Conservation (phyloP, 352 stramenopile species). For the Thalassiosira exigua region DNA sequence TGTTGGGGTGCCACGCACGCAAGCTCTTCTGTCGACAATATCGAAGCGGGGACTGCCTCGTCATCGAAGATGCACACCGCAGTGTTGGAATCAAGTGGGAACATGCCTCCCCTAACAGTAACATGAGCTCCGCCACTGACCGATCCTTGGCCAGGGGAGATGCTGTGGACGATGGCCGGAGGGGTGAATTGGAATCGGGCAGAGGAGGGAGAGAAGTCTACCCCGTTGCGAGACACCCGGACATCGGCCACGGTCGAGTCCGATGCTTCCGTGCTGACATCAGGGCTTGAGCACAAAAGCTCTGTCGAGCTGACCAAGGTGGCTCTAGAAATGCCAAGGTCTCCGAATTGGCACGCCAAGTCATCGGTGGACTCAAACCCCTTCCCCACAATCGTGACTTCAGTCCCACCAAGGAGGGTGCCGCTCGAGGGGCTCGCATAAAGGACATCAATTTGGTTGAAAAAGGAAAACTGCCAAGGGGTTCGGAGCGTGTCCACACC, state of each 20-base stretch:
- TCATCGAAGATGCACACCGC: conserved; percentile 64
- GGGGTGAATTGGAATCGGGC: conserved; percentile 45
- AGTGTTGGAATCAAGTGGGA: conserved; percentile 32
- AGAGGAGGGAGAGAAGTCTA: conserved; percentile 58
- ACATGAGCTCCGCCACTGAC: conserved; percentile 62
- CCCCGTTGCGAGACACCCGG: conserved; percentile 64
- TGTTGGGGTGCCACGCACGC: conserved; percentile 57
- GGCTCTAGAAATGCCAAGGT: conserved; percentile 39
- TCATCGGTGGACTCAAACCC: conserved; percentile 86
- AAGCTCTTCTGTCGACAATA: conserved; percentile 54
- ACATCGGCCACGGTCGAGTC: conserved; percentile 43
- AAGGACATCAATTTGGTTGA: conserved; percentile 55
- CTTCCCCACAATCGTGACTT: conserved; percentile 85
- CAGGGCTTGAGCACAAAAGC: conserved; percentile 50
- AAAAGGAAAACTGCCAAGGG: conserved; percentile 85
- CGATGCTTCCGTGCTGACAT: conserved; percentile 26
- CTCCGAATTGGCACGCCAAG: conserved; percentile 84
- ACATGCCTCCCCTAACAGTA: conserved; percentile 60
- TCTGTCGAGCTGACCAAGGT: conserved; percentile 52
- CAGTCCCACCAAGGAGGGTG: conserved; percentile 78
- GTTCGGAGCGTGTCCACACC: conserved; percentile 87
- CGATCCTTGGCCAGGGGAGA: conserved; percentile 51
- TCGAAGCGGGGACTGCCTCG: conserved; percentile 32
- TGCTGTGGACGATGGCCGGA: conserved; percentile 37
- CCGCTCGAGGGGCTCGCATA: conserved; percentile 59